phyloP scores from a whole-genome alignment of 768 basidiomycete species.

The Rhodotorula kratochvilovae region DNA sequence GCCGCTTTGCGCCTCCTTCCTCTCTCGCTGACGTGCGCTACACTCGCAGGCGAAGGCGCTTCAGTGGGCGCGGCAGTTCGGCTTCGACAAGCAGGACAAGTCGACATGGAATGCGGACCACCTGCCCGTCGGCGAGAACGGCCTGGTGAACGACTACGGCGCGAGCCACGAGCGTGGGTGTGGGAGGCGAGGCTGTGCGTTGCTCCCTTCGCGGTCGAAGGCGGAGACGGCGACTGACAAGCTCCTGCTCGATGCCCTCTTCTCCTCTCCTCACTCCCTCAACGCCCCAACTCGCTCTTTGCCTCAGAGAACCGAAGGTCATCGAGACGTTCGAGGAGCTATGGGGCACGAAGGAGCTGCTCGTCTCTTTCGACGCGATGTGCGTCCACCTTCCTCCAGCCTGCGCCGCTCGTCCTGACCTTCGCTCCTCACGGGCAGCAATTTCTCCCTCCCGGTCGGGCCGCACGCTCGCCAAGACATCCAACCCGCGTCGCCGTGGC shows the following conservation, averaged over 20 bases:
- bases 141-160: slow-evolving; percentile 32
- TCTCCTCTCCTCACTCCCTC: too few relatives aligned
- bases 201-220: too few relatives aligned
- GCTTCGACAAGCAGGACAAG: slow-evolving; percentile 7
- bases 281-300: too few relatives aligned
- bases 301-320: slow-evolving; percentile 41
- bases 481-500: slow-evolving; percentile 12
- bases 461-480: slow-evolving; percentile 22
- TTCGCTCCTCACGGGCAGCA: too few relatives aligned
- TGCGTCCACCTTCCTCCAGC: too few relatives aligned
- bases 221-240: too few relatives aligned
- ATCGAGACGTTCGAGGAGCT: slow-evolving; percentile 42
- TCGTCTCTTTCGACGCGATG: slow-evolving; percentile 41
- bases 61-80: neutral
- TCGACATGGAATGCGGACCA: slow-evolving; percentile 10
- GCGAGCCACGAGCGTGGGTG: slow-evolving; percentile 14
- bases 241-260: too few relatives aligned
- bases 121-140: slow-evolving; percentile 11
- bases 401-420: too few relatives aligned
- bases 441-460: slow-evolving; percentile 15
- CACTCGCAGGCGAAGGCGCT: too few relatives aligned
- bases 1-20: too few relatives aligned
- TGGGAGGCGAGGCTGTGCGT: slow-evolving; percentile 17
- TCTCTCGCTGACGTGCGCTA: too few relatives aligned
- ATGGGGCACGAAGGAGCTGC: slow-evolving; percentile 44